Base-by-base conservation (phyloP, 1,139 yeast genomes). In the Taiozyma sp. region DNA sequence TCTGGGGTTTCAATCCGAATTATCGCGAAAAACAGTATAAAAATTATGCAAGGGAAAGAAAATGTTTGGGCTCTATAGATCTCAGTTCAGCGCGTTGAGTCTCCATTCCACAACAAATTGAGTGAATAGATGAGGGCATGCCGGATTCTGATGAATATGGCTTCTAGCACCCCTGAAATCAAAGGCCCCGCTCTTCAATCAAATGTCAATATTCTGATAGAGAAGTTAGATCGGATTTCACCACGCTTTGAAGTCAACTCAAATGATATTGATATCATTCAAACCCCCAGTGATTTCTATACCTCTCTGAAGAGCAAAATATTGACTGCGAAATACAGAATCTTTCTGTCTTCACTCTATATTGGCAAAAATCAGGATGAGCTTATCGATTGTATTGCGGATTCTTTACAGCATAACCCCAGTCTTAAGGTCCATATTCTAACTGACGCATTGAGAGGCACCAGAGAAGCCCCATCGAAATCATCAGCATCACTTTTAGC, bases 371-470 rank as follows among this genome's bases (percentile, higher is more conserved):
- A 81, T 3, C 96, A 93, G 65, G 71, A 77, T 47, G 98, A 91
- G 55, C 75, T 93, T 34, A 71, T 87, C 21, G 73, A 74, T n/a
- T 77, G 83, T 55, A 56, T 88, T 4, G 74, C 76, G 16, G 65
- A 68, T 5, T 93, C 97, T 0, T 69, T 93, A 58, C 61, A 66
- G 3, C 64, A 66, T 2, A 88, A 87, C 56, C 78, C 81, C 1
- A 70, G 80, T 29, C 73, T 93, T 52, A 76, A 79, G 56, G 87
- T 95, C 1, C 80, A 79, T 54, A 82, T 95, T 34, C 73, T 93
- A 49, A 77, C 93, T 6, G 99, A 93, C 68, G 96, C 93, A 10
- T 75, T 93, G 48, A 70, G 99, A 58, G 97, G 97, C 0, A 93
- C 99, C 0, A 75, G 99, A 57, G 99, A 93, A 63, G 83, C 93